These are phyloP conservation scores for Leccinum ponderosum DNA, from an alignment of 1,284 basidiomycete genomes.

Conservation along the genomic window DNA sequence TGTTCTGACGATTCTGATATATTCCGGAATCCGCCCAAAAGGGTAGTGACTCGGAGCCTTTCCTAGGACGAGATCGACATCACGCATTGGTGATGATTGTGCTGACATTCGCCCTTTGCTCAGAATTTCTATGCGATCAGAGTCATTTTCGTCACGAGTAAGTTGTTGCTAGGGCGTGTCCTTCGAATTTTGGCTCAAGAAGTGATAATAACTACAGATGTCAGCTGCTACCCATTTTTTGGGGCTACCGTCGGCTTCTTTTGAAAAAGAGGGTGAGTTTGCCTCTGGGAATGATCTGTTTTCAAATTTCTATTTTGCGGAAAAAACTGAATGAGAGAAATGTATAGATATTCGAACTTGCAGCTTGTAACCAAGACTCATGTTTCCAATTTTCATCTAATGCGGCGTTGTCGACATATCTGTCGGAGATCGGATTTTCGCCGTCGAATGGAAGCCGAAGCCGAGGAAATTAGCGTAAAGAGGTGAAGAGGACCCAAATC, in stretches of 20 bases:
- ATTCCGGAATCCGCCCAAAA: too few species aligned
- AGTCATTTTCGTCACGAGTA: slow-evolving; percentile 2
- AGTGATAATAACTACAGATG: not conserved
- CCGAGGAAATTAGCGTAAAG: not conserved
- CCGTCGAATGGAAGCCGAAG: not conserved
- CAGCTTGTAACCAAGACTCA: not conserved
- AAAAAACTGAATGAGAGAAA: not conserved
- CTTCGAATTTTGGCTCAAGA: too few species aligned
- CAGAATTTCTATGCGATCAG: not conserved
- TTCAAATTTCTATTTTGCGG: not conserved
- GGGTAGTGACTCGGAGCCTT: too few species aligned
- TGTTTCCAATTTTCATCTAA: not conserved
- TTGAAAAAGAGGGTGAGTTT: slow-evolving; percentile 1
- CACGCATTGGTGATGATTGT: not conserved
- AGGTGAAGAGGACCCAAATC: not conserved
- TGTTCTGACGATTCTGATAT: too few species aligned
- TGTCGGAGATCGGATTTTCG: not conserved
- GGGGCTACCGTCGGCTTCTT: slow-evolving; percentile 2
- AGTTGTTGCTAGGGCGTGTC: not conserved
- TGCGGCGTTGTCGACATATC: not conserved
- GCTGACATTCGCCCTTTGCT: not conserved
- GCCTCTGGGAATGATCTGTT: not conserved
- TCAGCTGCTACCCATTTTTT: slow-evolving; percentile 3
- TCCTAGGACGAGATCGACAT: not conserved
- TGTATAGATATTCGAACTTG: not conserved